phyloP scores from a whole-genome alignment of 768 basidiomycete species.

The Amanita subjunquillea region DNA sequence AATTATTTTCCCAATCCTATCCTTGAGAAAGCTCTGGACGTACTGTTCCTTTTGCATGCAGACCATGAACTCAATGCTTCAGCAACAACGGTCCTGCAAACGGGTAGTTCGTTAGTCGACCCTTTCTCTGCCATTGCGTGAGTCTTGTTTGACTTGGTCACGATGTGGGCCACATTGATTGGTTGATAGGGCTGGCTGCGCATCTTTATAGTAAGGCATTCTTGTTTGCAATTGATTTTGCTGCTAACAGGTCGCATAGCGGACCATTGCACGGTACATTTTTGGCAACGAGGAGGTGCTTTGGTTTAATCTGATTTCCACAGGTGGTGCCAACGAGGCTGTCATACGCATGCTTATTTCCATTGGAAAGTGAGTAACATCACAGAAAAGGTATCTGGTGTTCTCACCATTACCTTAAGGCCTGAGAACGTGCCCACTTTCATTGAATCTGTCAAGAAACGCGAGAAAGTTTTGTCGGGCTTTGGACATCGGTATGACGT shows the following conservation, averaged over 20 bases:
- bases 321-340: slow-evolving; percentile 86
- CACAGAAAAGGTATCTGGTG: not conserved
- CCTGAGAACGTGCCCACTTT: slow-evolving; percentile 81
- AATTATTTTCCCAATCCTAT: slow-evolving; percentile 76
- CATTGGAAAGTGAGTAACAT: slow-evolving; percentile 57
- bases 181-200: slow-evolving; percentile 63
- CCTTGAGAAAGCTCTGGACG: slow-evolving; percentile 79
- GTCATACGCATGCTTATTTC: slow-evolving; percentile 90
- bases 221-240: not conserved
- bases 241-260: slow-evolving; percentile 20
- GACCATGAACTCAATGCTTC: slow-evolving; percentile 90
- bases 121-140: slow-evolving; percentile 82
- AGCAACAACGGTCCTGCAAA: slow-evolving; percentile 79
- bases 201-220: slow-evolving; percentile 69
- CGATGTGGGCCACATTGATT: not conserved
- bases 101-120: slow-evolving; percentile 82
- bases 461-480: slow-evolving; percentile 83
- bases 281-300: not conserved
- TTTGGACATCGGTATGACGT: slow-evolving; percentile 70
- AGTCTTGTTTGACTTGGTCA: slow-evolving; percentile 13
- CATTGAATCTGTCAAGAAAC: slow-evolving; percentile 77
- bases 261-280: slow-evolving; percentile 59
- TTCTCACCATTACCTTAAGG: slow-evolving; percentile 22
- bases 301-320: slow-evolving; percentile 2
- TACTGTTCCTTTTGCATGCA: slow-evolving; percentile 80